phyloP scores from a whole-genome alignment of 306 rosid genomes.

The Ammopiptanthus mongolicus region DNA sequence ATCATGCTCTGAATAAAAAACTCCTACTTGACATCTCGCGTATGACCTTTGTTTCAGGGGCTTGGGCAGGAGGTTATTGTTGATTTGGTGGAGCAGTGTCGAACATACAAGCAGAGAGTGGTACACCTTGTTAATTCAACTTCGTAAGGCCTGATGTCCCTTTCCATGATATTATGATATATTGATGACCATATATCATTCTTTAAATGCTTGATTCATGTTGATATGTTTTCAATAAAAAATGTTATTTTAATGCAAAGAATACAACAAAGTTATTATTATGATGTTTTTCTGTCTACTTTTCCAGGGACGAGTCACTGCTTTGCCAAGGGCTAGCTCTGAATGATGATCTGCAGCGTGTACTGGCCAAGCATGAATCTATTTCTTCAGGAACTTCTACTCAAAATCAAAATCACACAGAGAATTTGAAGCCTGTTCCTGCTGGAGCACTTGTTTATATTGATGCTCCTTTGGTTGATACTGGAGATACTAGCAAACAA shows the following conservation, averaged over 20 bases:
- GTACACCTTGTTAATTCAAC: conserved; percentile 98
- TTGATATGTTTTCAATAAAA: not conserved
- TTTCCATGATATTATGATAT: not conserved
- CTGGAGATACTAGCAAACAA: conserved; percentile 60
- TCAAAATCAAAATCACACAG: conserved; percentile 25
- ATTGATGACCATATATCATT: not conserved
- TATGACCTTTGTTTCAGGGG: conserved; percentile 47
- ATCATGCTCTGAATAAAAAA: not conserved
- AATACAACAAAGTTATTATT: not conserved
- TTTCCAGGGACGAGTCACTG: conserved; percentile 80
- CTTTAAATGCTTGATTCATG: not conserved
- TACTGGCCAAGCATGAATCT: conserved; percentile 86
- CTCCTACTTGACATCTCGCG: not conserved
- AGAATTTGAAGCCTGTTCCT: conserved; percentile 51
- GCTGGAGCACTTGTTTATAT: conserved; percentile 53
- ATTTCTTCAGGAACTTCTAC: conserved; percentile 61
- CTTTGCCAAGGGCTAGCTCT: conserved; percentile 86
- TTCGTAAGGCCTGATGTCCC: conserved; percentile 54
- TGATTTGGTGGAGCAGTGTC: conserved; percentile 93
- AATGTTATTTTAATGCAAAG: not conserved
- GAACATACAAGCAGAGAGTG: conserved; percentile 92
- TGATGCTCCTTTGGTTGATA: conserved; percentile 75
- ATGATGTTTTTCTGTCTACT: not conserved
- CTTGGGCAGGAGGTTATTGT: conserved; percentile 89
- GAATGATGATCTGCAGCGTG: conserved; percentile 93